Evolutionary conservation across 257 asterid genomes (phyloP), one percentile per base, ranked within the genome.

Genomic region (Solanum tacnaense): DNA sequence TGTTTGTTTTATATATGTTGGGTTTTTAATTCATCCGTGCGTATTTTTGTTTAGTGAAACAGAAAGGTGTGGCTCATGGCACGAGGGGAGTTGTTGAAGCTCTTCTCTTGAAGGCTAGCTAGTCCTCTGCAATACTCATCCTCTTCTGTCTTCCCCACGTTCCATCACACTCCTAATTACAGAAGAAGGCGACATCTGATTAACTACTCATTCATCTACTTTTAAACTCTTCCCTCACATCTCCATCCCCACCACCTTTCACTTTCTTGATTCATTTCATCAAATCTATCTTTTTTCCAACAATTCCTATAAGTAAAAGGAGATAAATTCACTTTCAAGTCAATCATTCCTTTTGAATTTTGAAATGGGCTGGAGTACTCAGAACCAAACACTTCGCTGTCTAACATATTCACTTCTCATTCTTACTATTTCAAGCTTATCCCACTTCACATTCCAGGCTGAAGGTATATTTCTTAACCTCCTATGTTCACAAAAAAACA

Each of bases 111-210:
- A 76, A 39, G 71, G 71, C 31, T 2, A 62, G 35, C 87, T 56
- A 56, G 67, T 3, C 85, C 38, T 87, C 86, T 88, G 90, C 89
- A 20, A 86, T 86, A 87, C 86, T 82, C 86, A 31, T 82, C 86
- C 91, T 91, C 88, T 90, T 88, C 89, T 91, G 91, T 89, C 92
- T 89, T 89, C 88, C 87, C 87, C 84, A 72, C 68, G 92, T 89
- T 91, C 89, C 84, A 89, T 93, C 93, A 90, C 93, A 90, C 79
- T 91, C 16, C 87, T 46, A 86, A 88, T 72, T 79, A 79, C 65
- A 39, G 32, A 25, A 81, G 34, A 89, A 46, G 83, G 91, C 38
- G 91, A 86, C 88, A 29, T 85, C 12, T 67, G 74, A 89, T 46
- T 83, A 29, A 36, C 78, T n/a, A 86, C 52, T 84, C 56, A 39